Percentiles rank a stretch among this genome's conserved stretches.
Conservation (phyloP, 1,284 basidiomycete genomes). For the Cutaneotrichosporon arboriforme region DNA sequence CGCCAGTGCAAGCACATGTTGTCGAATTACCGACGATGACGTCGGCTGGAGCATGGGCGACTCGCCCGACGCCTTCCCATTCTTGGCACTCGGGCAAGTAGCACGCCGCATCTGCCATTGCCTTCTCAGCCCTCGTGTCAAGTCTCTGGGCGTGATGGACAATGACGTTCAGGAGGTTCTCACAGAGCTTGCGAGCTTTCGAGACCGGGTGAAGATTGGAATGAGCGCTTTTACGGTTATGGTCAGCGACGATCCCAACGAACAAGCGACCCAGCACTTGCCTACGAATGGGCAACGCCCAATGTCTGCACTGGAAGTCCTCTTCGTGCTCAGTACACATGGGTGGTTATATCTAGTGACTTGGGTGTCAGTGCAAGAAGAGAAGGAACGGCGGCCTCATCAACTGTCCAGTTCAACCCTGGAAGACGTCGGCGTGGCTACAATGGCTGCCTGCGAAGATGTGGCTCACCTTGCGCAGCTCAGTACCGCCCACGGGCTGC, state of each 20-base stretch:
- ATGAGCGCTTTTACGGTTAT: background rate
- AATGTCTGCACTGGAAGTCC: constrained; percentile 1
- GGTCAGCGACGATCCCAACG: background rate
- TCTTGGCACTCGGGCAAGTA: background rate
- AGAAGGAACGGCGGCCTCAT: background rate
- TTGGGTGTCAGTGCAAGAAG: constrained; percentile 11
- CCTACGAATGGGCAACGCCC: background rate
- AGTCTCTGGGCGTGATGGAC: background rate
- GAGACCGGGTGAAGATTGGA: background rate
- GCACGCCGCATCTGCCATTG: constrained; percentile 1
- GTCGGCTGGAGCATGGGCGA: constrained; percentile 4
- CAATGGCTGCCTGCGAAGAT: constrained; percentile 10
- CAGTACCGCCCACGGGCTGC: constrained; percentile 1
- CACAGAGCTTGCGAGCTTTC: background rate
- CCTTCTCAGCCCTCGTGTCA: constrained; percentile 7
- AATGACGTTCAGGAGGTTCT: background rate
- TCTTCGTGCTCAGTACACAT: constrained; percentile 11
- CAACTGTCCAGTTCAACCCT: background rate
- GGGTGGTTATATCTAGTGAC: constrained; percentile 10
- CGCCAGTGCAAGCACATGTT: constrained; percentile 1
- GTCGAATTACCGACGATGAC: constrained; percentile 11
- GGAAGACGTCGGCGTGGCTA: background rate
- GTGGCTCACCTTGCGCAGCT: constrained; percentile 3
- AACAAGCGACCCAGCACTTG: too few species aligned
- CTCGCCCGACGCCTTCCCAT: background rate